Evolutionary conservation across 208 protist genomes (phyloP).

Genomic region (Crithidia bombi): DNA sequence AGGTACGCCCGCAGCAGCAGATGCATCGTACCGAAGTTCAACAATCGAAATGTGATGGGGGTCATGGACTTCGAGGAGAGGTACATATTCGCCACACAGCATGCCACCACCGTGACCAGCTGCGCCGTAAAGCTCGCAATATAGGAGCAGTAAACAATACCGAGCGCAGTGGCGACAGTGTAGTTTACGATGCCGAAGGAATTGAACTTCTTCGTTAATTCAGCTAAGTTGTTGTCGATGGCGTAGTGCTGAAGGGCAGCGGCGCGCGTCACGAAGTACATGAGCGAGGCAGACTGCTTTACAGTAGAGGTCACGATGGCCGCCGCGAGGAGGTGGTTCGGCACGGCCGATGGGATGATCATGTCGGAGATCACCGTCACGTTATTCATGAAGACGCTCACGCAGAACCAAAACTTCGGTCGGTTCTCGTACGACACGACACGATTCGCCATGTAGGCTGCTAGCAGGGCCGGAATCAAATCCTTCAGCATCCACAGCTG

Average conservation of each 20-base stretch:
- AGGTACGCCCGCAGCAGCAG: constrained; percentile 64
- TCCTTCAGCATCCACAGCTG: constrained; percentile 92
- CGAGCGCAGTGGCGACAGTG: constrained; percentile 72
- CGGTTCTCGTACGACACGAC: constrained; percentile 87
- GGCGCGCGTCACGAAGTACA: constrained; percentile 84
- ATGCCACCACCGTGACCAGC: constrained; percentile 67
- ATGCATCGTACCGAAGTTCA: constrained; percentile 74
- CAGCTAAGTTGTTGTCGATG: constrained; percentile 76
- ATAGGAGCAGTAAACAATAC: constrained; percentile 75
- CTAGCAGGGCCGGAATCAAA: constrained; percentile 67
- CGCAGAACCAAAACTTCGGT: constrained; percentile 90
- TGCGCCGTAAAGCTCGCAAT: constrained; percentile 74
- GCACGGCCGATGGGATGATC: constrained; percentile 68
- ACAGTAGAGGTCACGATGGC: constrained; percentile 79
- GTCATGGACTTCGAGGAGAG: constrained; percentile 69
- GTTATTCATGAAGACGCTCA: constrained; percentile 83
- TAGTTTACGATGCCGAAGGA: constrained; percentile 87
- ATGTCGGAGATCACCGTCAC: constrained; percentile 81
- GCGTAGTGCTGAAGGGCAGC: constrained; percentile 86
- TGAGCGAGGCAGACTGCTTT: constrained; percentile 82
- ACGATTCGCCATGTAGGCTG: constrained; percentile 83
- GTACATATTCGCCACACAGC: constrained; percentile 66
- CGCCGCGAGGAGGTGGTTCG: constrained; percentile 69
- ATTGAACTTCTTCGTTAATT: constrained; percentile 91
- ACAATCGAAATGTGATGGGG: constrained; percentile 73